Evolutionary conservation across 768 basidiomycete genomes (phyloP).

Genomic region (Hypholoma fasciculare): DNA sequence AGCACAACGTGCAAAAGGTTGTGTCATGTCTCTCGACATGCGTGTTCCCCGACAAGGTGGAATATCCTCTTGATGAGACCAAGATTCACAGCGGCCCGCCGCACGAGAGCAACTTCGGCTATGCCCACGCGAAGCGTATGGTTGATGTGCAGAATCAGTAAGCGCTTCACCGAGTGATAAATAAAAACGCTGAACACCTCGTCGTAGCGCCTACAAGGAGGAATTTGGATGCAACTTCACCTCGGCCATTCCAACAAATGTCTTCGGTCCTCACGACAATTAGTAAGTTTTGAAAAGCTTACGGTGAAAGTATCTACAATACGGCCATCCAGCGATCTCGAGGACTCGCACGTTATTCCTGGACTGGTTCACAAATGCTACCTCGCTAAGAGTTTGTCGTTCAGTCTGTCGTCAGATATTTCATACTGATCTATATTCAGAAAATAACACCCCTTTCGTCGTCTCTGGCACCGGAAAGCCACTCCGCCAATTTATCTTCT

Average conservation of each 20-base stretch:
- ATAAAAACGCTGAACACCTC: background rate
- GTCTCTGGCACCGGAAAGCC: conserved; percentile 92
- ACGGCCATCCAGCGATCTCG: conserved; percentile 61
- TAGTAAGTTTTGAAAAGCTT: conserved; percentile 50
- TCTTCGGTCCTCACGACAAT: conserved; percentile 96
- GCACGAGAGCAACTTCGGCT: conserved; percentile 94
- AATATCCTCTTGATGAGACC: conserved; percentile 89
- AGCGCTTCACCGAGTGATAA: conserved; percentile 19
- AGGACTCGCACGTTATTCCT: conserved; percentile 93
- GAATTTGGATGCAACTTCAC: conserved; percentile 95
- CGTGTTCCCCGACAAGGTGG: conserved; percentile 95
- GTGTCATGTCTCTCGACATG: conserved; percentile 97
- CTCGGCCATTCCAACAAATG: conserved; percentile 94
- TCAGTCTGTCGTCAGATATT: background rate
- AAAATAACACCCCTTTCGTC: conserved; percentile 82
- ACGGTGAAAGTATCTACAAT: background rate
- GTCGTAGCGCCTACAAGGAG: conserved; percentile 86
- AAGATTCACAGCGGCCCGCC: conserved; percentile 93
- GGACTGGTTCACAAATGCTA: conserved; percentile 92
- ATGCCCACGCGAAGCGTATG: conserved; percentile 93
- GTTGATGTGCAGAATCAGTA: conserved; percentile 96
- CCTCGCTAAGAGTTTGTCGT: conserved; percentile 74
- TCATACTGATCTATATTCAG: conserved; percentile 27
- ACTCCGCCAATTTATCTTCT: conserved; percentile 97
- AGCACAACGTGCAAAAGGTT: conserved; percentile 68